Base-by-base conservation (phyloP, 1,139 yeast species). In the Waltiozyma sp. region DNA sequence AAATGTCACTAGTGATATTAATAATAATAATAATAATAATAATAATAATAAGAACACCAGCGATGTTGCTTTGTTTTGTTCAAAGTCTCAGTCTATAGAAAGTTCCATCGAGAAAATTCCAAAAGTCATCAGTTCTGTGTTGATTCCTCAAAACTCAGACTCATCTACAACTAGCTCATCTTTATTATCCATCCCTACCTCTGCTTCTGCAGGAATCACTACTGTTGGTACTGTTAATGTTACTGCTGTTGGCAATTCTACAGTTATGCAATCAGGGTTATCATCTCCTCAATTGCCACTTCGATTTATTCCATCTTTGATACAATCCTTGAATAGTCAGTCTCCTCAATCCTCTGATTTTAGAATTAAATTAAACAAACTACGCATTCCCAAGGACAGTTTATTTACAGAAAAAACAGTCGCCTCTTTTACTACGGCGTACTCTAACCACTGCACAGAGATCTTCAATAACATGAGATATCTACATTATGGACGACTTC, bases 381-480 rank as follows among this genome's bases (percentile, higher is more conserved):
- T 28, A 5, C 33, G 13, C 5, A 13, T 13, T 28, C n/a, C 33
- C 13, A 6, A 28, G n/a, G 13, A 13, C n/a, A 23, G 33, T 28
- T 5, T 13, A 9, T 28, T 28, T 13, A 9, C n/a, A 10, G n/a
- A 9, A 8, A 13, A 10, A 6, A 28, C 33, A 5, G n/a, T 28
- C 6, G 6, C 5, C 5, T 28, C 33, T 10, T 13, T 28, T 6
- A 28, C 6, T 28, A n/a, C 8, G 33, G 10, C 33, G 8, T 28
- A 28, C n/a, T 9, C 33, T 13, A 28, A 28, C 8, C 84, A 81
- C 53, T 78, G 85, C 52, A 72, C 73, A 37, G 60, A 77, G 5
- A 62, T 83, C 39, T 75, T 83, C 49, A 87, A 82, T 50, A 68
- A 77, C 39, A 63, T 86, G 48, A 68, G 93, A 50, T 80, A 69